Conservation (phyloP, 805 yeast species). For the Suhomyces vadensis region DNA sequence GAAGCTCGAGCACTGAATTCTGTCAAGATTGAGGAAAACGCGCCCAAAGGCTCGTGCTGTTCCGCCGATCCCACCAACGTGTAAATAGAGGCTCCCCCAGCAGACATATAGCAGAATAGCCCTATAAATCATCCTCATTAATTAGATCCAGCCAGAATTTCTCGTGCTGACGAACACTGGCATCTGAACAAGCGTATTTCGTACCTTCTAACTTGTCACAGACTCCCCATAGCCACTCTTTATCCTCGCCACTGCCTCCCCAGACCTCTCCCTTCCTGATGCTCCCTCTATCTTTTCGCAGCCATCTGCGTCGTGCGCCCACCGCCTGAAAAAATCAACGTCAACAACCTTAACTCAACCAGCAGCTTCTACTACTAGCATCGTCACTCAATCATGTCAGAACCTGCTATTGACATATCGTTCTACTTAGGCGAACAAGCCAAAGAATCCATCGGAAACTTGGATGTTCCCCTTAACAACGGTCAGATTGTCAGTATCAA, state of each 20-base stretch:
- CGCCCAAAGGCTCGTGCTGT: neutral
- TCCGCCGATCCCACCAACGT: neutral
- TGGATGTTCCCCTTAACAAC: slow-evolving; percentile 75
- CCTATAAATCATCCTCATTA: too few relatives aligned
- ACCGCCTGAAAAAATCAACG: slow-evolving; percentile 6
- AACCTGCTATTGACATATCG: slow-evolving; percentile 20
- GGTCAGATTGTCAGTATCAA: slow-evolving; percentile 85
- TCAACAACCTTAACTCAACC: neutral
- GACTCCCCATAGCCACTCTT: too few relatives aligned
- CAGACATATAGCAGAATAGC: too few relatives aligned
- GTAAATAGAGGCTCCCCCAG: neutral
- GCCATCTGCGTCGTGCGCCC: slow-evolving; percentile 4
- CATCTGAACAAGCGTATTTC: too few relatives aligned
- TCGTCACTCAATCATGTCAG: neutral
- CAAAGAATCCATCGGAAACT: slow-evolving; percentile 27
- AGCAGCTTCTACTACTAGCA: neutral
- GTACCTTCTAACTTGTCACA: too few relatives aligned
- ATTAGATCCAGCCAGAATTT: too few relatives aligned
- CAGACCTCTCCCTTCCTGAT: too few relatives aligned
- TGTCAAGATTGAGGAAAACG: neutral
- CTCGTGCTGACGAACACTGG: too few relatives aligned
- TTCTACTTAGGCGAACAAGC: slow-evolving; percentile 37
- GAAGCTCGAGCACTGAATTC: too few relatives aligned
- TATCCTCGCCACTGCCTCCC: too few relatives aligned
- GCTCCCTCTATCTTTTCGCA: too few relatives aligned